Evolutionary conservation across 176 grass and related monocot genomes (phyloP).

Genomic region (Otatea glauca): DNA sequence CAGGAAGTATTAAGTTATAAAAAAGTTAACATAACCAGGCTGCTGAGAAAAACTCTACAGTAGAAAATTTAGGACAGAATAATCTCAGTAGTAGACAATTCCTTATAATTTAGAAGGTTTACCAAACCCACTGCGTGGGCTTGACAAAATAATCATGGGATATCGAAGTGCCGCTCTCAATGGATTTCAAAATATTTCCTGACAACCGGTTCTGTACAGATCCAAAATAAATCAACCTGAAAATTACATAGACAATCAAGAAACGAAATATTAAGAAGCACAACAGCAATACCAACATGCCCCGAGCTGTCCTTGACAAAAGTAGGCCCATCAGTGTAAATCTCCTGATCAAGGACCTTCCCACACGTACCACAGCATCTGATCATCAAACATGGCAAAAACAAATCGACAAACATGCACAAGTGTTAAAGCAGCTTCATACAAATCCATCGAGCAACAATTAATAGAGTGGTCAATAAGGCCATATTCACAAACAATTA

Average conservation of each 20-base stretch:
- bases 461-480: constrained; percentile 19
- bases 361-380: constrained; percentile 63
- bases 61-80: neutral
- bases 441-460: neutral
- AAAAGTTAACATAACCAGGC: too few relatives aligned
- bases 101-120: neutral
- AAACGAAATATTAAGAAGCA: constrained; percentile 25
- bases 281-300: constrained; percentile 42
- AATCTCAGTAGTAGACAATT: neutral
- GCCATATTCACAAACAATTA: neutral
- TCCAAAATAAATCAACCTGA: constrained; percentile 27
- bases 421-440: constrained; percentile 13
- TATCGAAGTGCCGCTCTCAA: constrained; percentile 64
- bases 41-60: too few relatives aligned
- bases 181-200: constrained; percentile 51
- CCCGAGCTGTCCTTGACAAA: constrained; percentile 60
- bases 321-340: constrained; percentile 50
- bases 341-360: constrained; percentile 73
- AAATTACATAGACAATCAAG: neutral
- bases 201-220: constrained; percentile 50
- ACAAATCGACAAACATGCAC: neutral
- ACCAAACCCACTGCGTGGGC: neutral
- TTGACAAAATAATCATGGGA: constrained; percentile 49
- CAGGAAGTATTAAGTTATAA: too few relatives aligned
- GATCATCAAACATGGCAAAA: too few relatives aligned